phyloP scores from a whole-genome alignment of 2,329 filamentous ascomycete genomes.

The Claviceps sp. region DNA sequence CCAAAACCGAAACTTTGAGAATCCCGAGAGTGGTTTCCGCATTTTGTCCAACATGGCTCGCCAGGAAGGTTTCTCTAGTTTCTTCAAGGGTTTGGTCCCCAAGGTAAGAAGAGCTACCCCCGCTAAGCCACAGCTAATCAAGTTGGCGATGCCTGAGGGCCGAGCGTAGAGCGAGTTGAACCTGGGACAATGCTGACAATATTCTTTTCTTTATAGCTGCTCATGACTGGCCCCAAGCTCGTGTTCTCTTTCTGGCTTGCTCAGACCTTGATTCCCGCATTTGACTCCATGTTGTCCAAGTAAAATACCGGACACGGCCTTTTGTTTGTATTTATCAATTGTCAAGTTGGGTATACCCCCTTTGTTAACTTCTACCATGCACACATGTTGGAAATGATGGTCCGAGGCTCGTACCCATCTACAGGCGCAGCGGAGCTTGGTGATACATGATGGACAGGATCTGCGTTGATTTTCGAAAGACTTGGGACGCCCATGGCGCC shows the following conservation, averaged over 20 bases:
- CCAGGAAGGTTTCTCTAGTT: constrained; percentile 71
- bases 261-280: constrained; percentile 92
- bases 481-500: background rate
- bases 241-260: constrained; percentile 99
- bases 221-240: constrained; percentile 98
- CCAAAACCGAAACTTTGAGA: constrained; percentile 97
- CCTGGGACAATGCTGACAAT: constrained; percentile 6
- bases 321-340: background rate
- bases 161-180: constrained; percentile 2
- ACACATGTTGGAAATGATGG: background rate
- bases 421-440: background rate
- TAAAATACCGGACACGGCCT: background rate
- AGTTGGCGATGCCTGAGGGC: constrained; percentile 1
- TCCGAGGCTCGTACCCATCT: background rate
- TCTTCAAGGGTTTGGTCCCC: constrained; percentile 96
- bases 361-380: background rate
- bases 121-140: background rate
- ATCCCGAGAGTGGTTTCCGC: constrained; percentile 84
- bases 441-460: background rate
- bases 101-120: constrained; percentile 40
- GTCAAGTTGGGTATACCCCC: background rate
- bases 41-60: constrained; percentile 88
- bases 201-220: constrained; percentile 37
- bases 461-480: background rate
- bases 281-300: constrained; percentile 39